Conservation (phyloP, 345 rosid species). For the Mercurialis annua region DNA sequence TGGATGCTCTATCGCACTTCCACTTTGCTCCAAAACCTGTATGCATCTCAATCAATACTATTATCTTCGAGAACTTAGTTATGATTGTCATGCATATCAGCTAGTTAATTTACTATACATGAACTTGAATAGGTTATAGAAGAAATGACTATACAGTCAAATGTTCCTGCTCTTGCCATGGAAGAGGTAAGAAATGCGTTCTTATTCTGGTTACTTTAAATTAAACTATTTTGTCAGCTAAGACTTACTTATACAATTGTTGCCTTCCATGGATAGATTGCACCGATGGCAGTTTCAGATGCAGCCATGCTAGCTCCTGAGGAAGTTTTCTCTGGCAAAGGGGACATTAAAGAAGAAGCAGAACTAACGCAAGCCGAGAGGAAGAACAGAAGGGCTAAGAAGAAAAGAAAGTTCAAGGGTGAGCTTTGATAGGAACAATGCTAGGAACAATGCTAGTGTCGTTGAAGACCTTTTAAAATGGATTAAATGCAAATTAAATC, state of each 20-base stretch:
- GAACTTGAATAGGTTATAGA: conserved; percentile 62
- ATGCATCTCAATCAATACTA: conserved; percentile 31
- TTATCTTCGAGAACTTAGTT: background rate
- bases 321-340: conserved; percentile 82
- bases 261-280: conserved; percentile 52
- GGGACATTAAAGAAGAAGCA: conserved; percentile 76
- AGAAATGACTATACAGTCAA: conserved; percentile 81
- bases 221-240: background rate
- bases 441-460: no score
- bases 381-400: conserved; percentile 96
- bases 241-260: conserved; percentile 8
- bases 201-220: background rate
- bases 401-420: conserved; percentile 89
- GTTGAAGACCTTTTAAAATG: no score
- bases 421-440: conserved; percentile 17
- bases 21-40: conserved; percentile 97
- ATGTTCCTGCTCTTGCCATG: conserved; percentile 96
- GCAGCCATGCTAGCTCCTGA: conserved; percentile 99
- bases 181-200: conserved; percentile 67
- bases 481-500: no score
- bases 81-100: background rate
- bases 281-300: conserved; percentile 90
- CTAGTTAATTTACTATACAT: background rate
- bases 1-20: conserved; percentile 98
- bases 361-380: conserved; percentile 80